Evolutionary conservation across 2,329 filamentous ascomycete genomes (phyloP), one percentile per base, ranked within the genome.

Genomic region (Rosellinia necatrix): DNA sequence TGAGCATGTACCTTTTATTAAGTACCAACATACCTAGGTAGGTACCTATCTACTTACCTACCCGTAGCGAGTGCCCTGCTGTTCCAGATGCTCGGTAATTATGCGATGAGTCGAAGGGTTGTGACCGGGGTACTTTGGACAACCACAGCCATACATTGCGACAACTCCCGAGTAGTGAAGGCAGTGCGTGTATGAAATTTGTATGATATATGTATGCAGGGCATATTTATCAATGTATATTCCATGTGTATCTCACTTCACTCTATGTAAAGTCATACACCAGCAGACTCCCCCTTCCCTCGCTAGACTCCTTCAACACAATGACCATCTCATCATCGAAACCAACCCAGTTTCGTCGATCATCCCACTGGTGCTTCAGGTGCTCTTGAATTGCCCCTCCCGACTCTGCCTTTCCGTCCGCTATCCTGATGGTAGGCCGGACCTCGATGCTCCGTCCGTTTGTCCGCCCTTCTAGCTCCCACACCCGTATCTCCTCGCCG

Each of bases 251-350:
- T 58, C 49, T 50, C 13, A 9, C 4, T 37, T 34, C 10, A 12
- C 12, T 38, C 62, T 40, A 69, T 5, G 89, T 91, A 73, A 97
- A 97, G 72, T 96, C 90, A 70, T 96, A 96, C 38, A 94, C 86
- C 68, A 92, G 82, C 60, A 96, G 72, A 58, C 88, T 86, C 69
- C 93, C 89, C 34, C 81, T 81, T 1, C 89, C 89, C 22, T 82
- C 77, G 22, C 76, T 72, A 61, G 84, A 82, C 73, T 93, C 89
- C 62, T 90, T 87, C 47, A 96, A 77, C 37, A 96, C 85, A 59
- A 96, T 87, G n/a, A 96, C 89, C 75, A 91, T 91, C 72, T 96
- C 90, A 38, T 96, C 91, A 67, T 96, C 91, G 66, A 96, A 96
- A 0, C 90, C 91, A 7, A 96, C 85, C 84, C 89, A 93, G 48